Percentiles rank a stretch among this genome's conserved stretches.
Evolutionary conservation across 345 rosid genomes (phyloP).

Genomic region (Isatis tinctoria): DNA sequence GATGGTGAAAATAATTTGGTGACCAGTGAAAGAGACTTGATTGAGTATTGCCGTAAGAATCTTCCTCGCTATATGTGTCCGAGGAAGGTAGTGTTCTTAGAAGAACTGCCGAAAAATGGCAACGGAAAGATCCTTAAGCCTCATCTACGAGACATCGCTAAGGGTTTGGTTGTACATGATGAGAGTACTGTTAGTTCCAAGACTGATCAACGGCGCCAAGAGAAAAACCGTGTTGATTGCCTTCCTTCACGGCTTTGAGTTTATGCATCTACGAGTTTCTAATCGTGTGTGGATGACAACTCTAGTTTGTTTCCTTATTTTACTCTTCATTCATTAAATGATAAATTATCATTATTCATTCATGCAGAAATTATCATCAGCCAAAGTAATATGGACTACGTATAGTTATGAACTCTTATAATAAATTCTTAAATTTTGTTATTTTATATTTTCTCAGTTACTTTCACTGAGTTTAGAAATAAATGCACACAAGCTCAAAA

Average conservation of each 20-base stretch:
- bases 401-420: too few relatives aligned
- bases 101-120: neutral
- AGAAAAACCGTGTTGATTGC: neutral
- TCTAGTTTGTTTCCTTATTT: too few relatives aligned
- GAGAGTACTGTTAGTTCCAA: neutral
- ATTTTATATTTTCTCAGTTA: too few relatives aligned
- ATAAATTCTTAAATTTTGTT: too few relatives aligned
- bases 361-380: neutral
- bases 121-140: neutral
- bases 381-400: neutral
- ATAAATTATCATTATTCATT: neutral
- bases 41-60: neutral
- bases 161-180: neutral
- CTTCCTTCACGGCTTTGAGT: neutral
- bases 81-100: neutral
- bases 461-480: too few relatives aligned
- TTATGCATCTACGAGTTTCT: neutral
- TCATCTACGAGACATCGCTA: neutral
- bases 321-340: too few relatives aligned
- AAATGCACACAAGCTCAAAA: too few relatives aligned
- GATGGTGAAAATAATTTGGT: neutral
- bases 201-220: neutral
- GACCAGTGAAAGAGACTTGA: neutral
- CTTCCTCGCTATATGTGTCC: neutral
- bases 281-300: too few relatives aligned